Base-by-base conservation (phyloP, 257 asterid species). In the Solanum gracilifrons region DNA sequence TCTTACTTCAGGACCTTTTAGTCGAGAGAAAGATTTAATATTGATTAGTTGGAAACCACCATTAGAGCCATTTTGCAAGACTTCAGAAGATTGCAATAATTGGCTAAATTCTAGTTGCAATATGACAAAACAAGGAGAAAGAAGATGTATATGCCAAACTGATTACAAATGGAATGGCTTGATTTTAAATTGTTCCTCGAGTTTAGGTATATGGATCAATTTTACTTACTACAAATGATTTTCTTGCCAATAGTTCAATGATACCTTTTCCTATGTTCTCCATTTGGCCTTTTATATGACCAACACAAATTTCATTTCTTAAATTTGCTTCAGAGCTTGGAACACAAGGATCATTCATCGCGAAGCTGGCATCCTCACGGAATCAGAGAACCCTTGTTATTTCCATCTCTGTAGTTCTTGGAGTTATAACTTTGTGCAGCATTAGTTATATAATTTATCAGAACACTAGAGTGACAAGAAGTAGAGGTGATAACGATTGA, bases 31-130 rank as follows among this genome's bases (percentile, higher is more conserved):
- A 15, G 23, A 32, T 13, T 27, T 5, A 25, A 85, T 89, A 55
- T 68, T 83, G 48, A 32, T 90, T 32, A 35, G 82, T 13, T 88
- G 87, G 89, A 83, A 82, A 55, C 88, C 83, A 4, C 89, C 90
- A 62, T 29, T 7, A 36, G 88, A 91, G 79, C 93, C 92, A 79
- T 23, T 36, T 37, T 91, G 92, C 82, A 55, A 74, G 62, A 31
- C 55, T 13, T 72, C 83, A 31, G 31, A 13, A 9, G 87, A 79
- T 68, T 90, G 93, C 86, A 36, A 13, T 13, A 85, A 77, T 80
- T 90, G 89, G 93, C 88, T 88, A 21, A 75, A 91, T 48, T 90
- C 91, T 36, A 60, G 18, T 29, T 91, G 92, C 71, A 35, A 18
- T 13, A 23, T 73, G 36, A 69, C 60, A 36, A 85, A 31, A 84